phyloP scores from a whole-genome alignment of 2,329 filamentous ascomycete genomes.

The Cytospora schulzeri region DNA sequence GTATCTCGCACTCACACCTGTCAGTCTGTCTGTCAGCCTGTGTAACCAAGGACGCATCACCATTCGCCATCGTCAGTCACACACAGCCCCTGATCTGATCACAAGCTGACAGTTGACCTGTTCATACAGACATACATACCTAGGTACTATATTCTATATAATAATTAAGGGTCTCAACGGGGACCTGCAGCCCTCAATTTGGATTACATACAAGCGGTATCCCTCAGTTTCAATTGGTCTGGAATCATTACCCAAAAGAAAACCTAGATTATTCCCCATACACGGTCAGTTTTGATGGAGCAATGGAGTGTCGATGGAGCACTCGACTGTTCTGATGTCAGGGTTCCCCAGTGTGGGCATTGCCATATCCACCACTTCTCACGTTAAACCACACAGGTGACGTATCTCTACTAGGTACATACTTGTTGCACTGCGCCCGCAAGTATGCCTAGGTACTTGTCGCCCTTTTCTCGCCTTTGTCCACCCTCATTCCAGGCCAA shows the following conservation, averaged over 20 bases:
- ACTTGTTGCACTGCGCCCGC: slow-evolving; percentile 1
- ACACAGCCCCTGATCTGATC: no score
- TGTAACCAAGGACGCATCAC: background rate
- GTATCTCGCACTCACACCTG: no score
- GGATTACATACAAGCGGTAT: no score
- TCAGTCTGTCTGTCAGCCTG: no score
- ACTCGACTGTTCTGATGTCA: background rate
- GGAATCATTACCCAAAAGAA: no score
- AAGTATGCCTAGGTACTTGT: background rate
- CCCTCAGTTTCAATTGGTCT: no score
- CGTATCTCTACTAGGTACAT: slow-evolving; percentile 3
- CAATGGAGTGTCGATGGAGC: background rate
- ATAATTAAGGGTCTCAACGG: background rate
- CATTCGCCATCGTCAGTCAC: background rate
- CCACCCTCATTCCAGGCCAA: slow-evolving; percentile 20
- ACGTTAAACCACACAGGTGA: slow-evolving; percentile 11
- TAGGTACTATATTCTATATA: no score
- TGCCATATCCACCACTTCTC: background rate
- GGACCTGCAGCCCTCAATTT: background rate
- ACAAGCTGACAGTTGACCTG: no score
- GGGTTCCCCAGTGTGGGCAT: background rate
- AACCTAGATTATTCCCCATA: no score
- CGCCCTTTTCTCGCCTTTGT: slow-evolving; percentile 2
- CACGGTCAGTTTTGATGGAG: background rate
- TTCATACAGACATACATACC: no score